Percentiles rank a stretch among this genome's conserved stretches.
phyloP scores from a whole-genome alignment of 106 monocot species.

The Acanthochlamys bracteata region DNA sequence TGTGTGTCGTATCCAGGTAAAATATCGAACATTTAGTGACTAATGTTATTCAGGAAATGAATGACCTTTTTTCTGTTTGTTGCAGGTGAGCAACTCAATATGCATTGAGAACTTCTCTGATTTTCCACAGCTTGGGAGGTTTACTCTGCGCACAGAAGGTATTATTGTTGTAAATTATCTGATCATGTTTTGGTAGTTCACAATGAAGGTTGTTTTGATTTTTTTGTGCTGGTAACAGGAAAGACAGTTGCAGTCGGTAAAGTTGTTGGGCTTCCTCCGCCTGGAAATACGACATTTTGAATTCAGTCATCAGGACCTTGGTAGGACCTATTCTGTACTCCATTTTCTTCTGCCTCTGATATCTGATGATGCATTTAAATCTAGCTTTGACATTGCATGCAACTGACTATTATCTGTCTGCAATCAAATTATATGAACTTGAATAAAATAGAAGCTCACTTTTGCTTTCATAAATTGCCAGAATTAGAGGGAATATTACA shows the following conservation, averaged over 20 bases:
- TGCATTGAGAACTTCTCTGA: conserved; percentile 82
- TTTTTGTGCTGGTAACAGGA: conserved; percentile 26
- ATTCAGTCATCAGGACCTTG: neutral
- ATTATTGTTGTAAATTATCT: neutral
- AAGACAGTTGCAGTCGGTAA: conserved; percentile 95
- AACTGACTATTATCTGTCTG: neutral
- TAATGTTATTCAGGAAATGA: neutral
- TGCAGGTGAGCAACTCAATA: conserved; percentile 84
- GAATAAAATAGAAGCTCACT: neutral
- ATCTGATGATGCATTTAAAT: neutral
- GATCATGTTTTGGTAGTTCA: neutral
- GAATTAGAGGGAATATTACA: too few relatives aligned
- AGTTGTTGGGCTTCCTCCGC: conserved; percentile 60
- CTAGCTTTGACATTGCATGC: too few relatives aligned
- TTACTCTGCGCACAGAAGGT: conserved; percentile 97
- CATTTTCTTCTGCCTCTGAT: neutral
- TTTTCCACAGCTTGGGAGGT: conserved; percentile 87
- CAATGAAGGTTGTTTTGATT: neutral
- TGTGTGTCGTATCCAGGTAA: conserved; percentile 80
- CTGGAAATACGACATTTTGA: conserved; percentile 41
- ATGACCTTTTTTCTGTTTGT: neutral
- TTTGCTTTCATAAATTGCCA: too few relatives aligned
- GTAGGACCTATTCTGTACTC: too few relatives aligned
- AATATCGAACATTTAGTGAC: neutral
- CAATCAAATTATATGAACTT: neutral